Conservation (phyloP, 306 rosid species). For the Carpinus viminea region DNA sequence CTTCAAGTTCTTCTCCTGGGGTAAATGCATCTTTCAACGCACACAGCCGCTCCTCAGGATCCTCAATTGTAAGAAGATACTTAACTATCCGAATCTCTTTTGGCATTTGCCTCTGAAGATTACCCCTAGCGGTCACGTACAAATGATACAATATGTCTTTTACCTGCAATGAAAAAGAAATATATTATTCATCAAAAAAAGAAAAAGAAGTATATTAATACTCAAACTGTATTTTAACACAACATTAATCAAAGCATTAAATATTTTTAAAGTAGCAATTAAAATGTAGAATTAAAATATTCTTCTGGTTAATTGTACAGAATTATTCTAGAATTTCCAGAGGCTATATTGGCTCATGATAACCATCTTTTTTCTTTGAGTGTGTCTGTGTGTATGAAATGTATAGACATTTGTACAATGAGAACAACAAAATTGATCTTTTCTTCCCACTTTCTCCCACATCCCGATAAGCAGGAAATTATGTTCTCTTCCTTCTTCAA, state of each 20-base stretch:
- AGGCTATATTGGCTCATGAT: neutral
- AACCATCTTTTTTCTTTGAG: neutral
- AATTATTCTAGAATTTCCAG: neutral
- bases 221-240: neutral
- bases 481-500: neutral
- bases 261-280: neutral
- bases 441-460: neutral
- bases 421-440: neutral
- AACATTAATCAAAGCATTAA: neutral
- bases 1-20: constrained; percentile 90
- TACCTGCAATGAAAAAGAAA: constrained; percentile 41
- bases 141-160: constrained; percentile 83
- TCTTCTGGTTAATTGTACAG: no score
- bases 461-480: neutral
- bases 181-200: neutral
- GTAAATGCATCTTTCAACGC: constrained; percentile 85
- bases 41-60: constrained; percentile 66
- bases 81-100: constrained; percentile 86
- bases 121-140: constrained; percentile 72
- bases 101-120: constrained; percentile 83
- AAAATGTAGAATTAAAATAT: neutral
- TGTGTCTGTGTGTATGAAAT: no score
- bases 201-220: neutral
- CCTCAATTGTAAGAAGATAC: constrained; percentile 69
- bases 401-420: neutral